phyloP scores from a whole-genome alignment of 2,329 filamentous ascomycete genomes.

The Cadophora luteo-olivacea region DNA sequence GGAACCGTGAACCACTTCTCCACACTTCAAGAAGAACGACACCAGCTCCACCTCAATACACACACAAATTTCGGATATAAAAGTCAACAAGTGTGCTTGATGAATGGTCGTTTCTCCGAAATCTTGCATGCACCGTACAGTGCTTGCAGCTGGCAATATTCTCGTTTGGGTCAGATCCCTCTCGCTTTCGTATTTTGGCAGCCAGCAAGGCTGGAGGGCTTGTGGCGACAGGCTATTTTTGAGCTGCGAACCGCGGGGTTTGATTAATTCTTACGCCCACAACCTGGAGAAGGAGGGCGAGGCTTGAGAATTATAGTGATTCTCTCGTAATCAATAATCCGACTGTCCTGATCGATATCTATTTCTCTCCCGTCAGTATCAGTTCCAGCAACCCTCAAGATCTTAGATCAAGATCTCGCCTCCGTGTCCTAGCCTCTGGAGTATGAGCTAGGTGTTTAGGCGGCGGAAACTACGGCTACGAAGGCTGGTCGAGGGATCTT shows the following conservation, averaged over 20 bases:
- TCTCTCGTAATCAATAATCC: constrained; percentile 31
- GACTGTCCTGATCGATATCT: neutral
- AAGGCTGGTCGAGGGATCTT: neutral
- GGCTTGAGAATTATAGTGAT: constrained; percentile 29
- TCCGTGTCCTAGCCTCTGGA: neutral
- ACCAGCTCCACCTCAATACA: neutral
- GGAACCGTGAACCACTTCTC: neutral
- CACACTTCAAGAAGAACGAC: neutral
- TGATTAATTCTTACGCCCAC: constrained; percentile 26
- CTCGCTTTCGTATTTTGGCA: constrained; percentile 15
- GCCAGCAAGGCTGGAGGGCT: constrained; percentile 7
- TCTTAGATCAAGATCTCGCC: neutral
- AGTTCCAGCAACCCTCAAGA: neutral
- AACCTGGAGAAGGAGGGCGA: constrained; percentile 29
- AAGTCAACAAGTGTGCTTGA: neutral
- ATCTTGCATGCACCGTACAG: constrained; percentile 5
- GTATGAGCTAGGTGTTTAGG: constrained; percentile 10
- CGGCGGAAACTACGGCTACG: constrained; percentile 8
- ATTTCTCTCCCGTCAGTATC: neutral
- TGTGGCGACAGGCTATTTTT: constrained; percentile 28
- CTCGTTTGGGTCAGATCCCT: constrained; percentile 11
- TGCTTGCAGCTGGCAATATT: constrained; percentile 10
- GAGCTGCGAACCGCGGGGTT: constrained; percentile 29
- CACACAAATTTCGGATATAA: neutral
- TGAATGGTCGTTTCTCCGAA: neutral